These are phyloP conservation scores for Ottelia alismoides DNA, from an alignment of 106 monocot genomes.

Conservation along the genomic window DNA sequence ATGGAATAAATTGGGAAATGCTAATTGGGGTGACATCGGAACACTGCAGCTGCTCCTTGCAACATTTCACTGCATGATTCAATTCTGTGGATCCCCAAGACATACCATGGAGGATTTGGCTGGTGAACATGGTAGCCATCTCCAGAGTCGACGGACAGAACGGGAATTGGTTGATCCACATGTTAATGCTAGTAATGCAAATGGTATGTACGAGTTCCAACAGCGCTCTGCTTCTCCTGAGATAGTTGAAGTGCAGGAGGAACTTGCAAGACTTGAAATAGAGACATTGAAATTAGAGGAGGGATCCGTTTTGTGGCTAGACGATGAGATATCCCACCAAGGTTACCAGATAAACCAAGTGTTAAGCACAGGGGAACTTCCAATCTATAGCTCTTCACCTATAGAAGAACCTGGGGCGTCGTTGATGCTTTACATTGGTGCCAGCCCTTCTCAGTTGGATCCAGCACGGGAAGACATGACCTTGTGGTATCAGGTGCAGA, in stretches of 20 bases:
- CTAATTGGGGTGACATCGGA: conserved; percentile 91
- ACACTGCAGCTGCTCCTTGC: conserved; percentile 73
- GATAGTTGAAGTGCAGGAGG: conserved; percentile 88
- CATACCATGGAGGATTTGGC: conserved; percentile 62
- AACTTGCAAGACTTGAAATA: conserved; percentile 26
- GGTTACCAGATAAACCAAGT: conserved; percentile 64
- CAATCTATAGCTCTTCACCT: conserved; percentile 44
- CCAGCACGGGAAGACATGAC: conserved; percentile 88
- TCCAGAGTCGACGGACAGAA: conserved; percentile 67
- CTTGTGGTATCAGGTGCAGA: too few relatives aligned
- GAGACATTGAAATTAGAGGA: conserved; percentile 53
- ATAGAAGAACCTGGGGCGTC: conserved; percentile 46
- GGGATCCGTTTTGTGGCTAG: conserved; percentile 73
- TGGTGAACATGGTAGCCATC: conserved; percentile 39
- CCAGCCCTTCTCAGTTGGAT: conserved; percentile 68
- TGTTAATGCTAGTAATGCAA: conserved; percentile 56
- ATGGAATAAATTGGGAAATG: conserved; percentile 93
- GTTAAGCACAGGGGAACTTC: conserved; percentile 39
- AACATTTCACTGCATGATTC: conserved; percentile 65
- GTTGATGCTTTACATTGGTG: conserved; percentile 66
- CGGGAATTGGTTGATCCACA: conserved; percentile 42
- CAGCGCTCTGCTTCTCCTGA: conserved; percentile 57
- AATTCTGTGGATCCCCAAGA: conserved; percentile 72
- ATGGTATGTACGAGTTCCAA: conserved; percentile 50
- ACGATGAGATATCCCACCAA: conserved; percentile 47